phyloP scores from a whole-genome alignment of 257 asterid species.

The Solanum dulcamara region DNA sequence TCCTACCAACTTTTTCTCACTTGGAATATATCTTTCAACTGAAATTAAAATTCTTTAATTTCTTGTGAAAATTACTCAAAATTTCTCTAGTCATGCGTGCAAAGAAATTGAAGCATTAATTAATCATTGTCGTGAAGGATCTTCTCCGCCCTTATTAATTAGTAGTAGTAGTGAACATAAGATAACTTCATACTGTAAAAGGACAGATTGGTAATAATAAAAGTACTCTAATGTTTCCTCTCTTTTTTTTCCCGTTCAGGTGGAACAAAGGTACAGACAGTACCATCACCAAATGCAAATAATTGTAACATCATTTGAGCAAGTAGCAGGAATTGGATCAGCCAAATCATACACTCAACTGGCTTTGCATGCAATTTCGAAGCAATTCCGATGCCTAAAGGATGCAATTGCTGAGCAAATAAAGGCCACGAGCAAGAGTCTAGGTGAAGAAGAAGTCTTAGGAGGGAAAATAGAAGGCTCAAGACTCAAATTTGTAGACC shows the following conservation, averaged over 20 bases:
- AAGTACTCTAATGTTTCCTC: background rate
- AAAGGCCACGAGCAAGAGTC: slow-evolving; percentile 26
- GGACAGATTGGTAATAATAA: background rate
- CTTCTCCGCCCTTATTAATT: too few relatives aligned
- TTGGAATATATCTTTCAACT: background rate
- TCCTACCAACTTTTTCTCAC: background rate
- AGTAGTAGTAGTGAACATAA: background rate
- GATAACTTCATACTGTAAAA: background rate
- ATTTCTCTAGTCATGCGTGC: background rate
- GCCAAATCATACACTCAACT: slow-evolving; percentile 52
- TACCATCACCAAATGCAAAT: slow-evolving; percentile 62
- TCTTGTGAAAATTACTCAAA: background rate
- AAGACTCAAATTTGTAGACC: slow-evolving; percentile 32
- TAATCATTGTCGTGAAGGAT: too few relatives aligned
- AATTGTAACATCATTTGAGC: slow-evolving; percentile 42
- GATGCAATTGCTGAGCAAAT: slow-evolving; percentile 39
- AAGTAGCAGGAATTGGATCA: slow-evolving; percentile 56
- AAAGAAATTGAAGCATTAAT: too few relatives aligned
- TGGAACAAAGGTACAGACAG: slow-evolving; percentile 56
- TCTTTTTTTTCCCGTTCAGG: slow-evolving; percentile 19
- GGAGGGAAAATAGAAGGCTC: slow-evolving; percentile 28
- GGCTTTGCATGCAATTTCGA: slow-evolving; percentile 48
- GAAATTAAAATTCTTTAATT: background rate
- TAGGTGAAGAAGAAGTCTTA: slow-evolving; percentile 33
- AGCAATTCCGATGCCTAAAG: slow-evolving; percentile 56